Base-by-base conservation (phyloP, 2,329 filamentous ascomycete species). In the Colletotrichum plurivorum region DNA sequence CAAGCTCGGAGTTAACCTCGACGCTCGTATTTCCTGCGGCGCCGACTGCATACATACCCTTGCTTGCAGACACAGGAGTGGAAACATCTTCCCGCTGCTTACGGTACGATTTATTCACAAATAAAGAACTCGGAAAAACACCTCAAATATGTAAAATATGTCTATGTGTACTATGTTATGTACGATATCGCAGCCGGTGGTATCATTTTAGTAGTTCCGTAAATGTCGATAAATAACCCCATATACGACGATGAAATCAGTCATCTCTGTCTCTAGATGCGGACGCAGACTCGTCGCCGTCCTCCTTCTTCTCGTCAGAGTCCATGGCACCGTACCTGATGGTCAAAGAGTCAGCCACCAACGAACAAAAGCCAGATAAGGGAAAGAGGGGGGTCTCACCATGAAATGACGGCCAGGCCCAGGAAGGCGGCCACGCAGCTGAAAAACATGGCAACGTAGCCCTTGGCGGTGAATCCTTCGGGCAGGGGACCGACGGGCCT, bases 391-490 rank as follows among this genome's bases (percentile, higher is more conserved):
- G 36, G 31, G 31, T 10, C 68, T 45, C 41, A 67, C 71, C 71
- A 72, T 51, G 71, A 71, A 36, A 72, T 67, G 15, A 70, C 31
- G 22, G 56, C 58, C 54, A 72, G 27, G 13, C 71, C 71, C 46
- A 72, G 25, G 20, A 72, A 57, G 31, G 71, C 71, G 22, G 71
- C 66, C 54, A 67, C 55, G 48, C 57, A 58, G 25, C 71, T 72
- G 57, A 64, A 71, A n/a, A 71, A 53, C 57, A 72, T 59, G 39
- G 71, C 71, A n/a, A 72, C 69, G 20, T 71, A 71, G 15, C 71
- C 71, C 65, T 71, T 72, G 57, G 71, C 53, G 31, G 71, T 72
- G 66, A 72, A 72, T 2, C 71, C 71, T 15, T 66, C 69, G 1
- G 71, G 71, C 57, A 72, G 69, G 16, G 69, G 65, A 10, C 56